phyloP scores from a whole-genome alignment of 2,329 filamentous ascomycete genomes.

The Aschersonia sp. region DNA sequence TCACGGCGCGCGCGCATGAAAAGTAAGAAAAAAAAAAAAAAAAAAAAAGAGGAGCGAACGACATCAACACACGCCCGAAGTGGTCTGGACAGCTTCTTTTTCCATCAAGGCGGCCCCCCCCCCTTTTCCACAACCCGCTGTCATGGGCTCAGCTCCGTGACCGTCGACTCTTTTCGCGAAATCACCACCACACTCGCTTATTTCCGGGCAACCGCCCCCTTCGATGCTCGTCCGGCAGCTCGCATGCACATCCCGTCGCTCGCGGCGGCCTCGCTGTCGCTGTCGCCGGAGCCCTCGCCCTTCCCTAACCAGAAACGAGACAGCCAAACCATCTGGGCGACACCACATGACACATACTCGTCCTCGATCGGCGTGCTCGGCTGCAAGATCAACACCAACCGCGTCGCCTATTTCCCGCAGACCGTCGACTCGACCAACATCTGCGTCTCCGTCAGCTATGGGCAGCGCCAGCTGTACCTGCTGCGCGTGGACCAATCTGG shows the following conservation, averaged over 20 bases:
- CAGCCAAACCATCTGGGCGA: conserved; percentile 18
- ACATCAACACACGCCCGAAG: not conserved
- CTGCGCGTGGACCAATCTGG: conserved; percentile 42
- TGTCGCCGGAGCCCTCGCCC: not conserved
- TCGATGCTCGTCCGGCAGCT: not conserved
- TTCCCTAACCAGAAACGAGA: conserved; percentile 2
- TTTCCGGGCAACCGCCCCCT: too few species aligned
- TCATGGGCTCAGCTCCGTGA: too few species aligned
- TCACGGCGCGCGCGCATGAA: not conserved
- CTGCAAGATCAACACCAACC: conserved; percentile 46
- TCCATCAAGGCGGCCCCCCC: too few species aligned
- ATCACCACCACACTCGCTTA: too few species aligned
- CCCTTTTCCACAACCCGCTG: too few species aligned
- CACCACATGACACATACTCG: conserved; percentile 42
- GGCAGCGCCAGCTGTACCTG: conserved; percentile 38
- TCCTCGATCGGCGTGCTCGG: conserved; percentile 45
- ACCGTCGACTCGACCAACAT: conserved; percentile 39
- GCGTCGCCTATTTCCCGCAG: conserved; percentile 46
- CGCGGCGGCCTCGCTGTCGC: not conserved
- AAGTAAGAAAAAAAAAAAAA: too few species aligned
- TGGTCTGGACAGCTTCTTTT: too few species aligned
- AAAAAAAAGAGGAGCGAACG: not conserved
- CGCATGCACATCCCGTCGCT: conserved; percentile 1
- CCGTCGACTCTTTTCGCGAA: too few species aligned
- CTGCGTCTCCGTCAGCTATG: conserved; percentile 36